Evolutionary conservation across 768 basidiomycete species (phyloP), one percentile per base, ranked within the genome.

Genomic region (Leccinum obscurum): DNA sequence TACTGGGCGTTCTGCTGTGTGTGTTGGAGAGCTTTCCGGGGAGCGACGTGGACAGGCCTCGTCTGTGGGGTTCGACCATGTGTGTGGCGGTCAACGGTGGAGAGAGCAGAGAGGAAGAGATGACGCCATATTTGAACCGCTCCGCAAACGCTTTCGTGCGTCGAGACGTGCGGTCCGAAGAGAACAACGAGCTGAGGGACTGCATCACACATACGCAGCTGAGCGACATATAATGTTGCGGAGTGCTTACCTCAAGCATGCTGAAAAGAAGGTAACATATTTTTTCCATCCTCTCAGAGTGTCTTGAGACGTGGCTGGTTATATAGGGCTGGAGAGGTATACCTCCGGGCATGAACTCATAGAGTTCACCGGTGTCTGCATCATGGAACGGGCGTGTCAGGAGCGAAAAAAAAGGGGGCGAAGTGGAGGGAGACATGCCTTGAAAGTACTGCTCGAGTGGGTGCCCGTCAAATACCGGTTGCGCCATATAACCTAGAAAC

Each of bases 51-150:
- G 76, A 71, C 55, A 66, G 58, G 56, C 75, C 66, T 48, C 74
- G 69, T 41, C 79, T 73, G 51, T 64, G 72, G 14, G 59, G 66
- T 58, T 64, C 74, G 50, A 55, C 49, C 52, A 64, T 71, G 64
- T 63, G 66, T n/a, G 81, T 74, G 32, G 81, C 64, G 44, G 85
- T 67, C 58, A 86, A 77, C 55, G 83, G 76, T 3, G 84, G 72
- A 3, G 88, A 83, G n/a, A 92, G 80, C 9, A 92, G 77, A 8
- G 89, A 85, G 3, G 90, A 92, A 4, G 90, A 90, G 60, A 92
- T 91, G 4, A 92, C 83, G 60, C 84, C 85, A 80, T 92, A 92
- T 71, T 92, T 92, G 83, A 93, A 92, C 46, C 83, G 87, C 73
- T 93, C 90, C 9, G 84, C 83, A 65, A 91, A 89, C 20, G 81